Evolutionary conservation across 129 eudicot species (phyloP), one percentile per base, ranked within the genome.

Genomic region (Chrysanthemum seticuspe): DNA sequence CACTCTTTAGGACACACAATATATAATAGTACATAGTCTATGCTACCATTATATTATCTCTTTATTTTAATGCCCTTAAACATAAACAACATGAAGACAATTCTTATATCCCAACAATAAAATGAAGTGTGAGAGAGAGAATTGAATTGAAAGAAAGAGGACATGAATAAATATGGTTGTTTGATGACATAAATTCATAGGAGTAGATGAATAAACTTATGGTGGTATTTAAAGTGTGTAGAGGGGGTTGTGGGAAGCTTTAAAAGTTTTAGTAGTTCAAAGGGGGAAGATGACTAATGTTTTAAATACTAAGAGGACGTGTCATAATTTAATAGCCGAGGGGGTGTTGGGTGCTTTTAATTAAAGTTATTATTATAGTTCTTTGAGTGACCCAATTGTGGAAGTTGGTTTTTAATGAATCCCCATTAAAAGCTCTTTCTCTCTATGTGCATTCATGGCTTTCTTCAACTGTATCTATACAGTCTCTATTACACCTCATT

Each of bases 391-490:
- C 84, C 82, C 85, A 73, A 79, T 84, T 79, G 80, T 74, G 89
- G 84, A 82, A 85, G 94, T 83, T 88, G 86, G 87, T 69, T 83
- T 76, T 88, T 72, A 85, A 75, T 78, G 85, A 73, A 73, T 48
- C 85, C 80, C 73, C 69, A 72, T 68, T 83, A 49, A 83, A 74
- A 70, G 76, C 76, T 71, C 68, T 66, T 40, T 40, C 62, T 50
- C 65, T 66, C 67, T 55, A 74, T 55, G 72, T 69, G 83, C 87
- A 85, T 85, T 85, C 83, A 83, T 75, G 73, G n/a, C 90, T 76
- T 78, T 70, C 83, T 87, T 85, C 95, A 88, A 85, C 95, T 85
- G 95, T 81, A 71, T 64, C 53, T 64, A 71, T 73, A 67, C 88
- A 76, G 68, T 65, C 84, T 77, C 83, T 73, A 73, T 70, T 48